Base-by-base conservation (phyloP, 805 yeast genomes). In the Nakazawaea ishiwadae region DNA sequence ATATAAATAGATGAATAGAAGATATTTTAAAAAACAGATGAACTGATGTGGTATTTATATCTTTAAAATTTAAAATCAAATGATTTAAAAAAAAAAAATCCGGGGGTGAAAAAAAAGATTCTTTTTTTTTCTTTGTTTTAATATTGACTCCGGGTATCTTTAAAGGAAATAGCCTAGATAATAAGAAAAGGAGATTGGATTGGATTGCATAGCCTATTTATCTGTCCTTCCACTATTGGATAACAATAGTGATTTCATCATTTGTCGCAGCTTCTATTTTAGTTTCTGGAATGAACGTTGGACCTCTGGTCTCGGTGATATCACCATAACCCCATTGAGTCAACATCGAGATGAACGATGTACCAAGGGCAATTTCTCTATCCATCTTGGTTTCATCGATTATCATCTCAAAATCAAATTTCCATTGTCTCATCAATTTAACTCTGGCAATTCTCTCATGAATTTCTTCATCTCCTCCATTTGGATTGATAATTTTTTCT, bases 281-380 rank as follows among this genome's bases (percentile, higher is more conserved):
- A 31, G 44, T 43, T 4, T 20, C 34, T 23, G 35, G 37, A 7
- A 39, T 46, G 44, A 32, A 58, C 6, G 79, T 72, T 19, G 81
- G 81, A 14, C 81, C 81, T 35, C 69, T 63, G 19, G 81, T 73
- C 40, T 67, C 71, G 12, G 79, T 73, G 46, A 60, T 61, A 53
- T 67, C 75, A 39, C 79, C 80, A 37, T 65, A 55, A 17, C 79
- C 78, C 86, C 86, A 79, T 57, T 77, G 79, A n/a, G 83, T 75
- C 61, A 75, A 63, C 80, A 79, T 77, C 15, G 82, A 68, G 40
- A 76, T 58, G 49, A 79, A 79, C 1, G 71, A 82, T 5, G 84
- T 77, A n/a, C 79, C 74, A 39, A 80, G 53, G 3, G 75, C 82
- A 31, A 71, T 61, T 42, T 73, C 75, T n/a, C 63, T 54, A 51